Evolutionary conservation across 106 monocot genomes (phyloP), one percentile per base, ranked within the genome.

Genomic region (Dendrobium nobile): DNA sequence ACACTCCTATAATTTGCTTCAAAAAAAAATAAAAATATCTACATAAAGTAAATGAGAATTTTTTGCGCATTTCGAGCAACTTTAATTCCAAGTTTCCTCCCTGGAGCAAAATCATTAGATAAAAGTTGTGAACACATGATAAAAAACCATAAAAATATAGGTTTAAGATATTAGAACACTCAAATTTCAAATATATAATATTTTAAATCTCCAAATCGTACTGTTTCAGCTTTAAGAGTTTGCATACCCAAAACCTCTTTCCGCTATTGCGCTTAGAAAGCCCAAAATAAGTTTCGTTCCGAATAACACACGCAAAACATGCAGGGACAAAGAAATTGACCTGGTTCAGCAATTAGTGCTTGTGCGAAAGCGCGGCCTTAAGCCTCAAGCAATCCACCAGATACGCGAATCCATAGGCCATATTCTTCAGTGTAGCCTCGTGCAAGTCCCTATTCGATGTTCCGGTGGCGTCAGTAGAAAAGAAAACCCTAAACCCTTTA

Each of bases 321-420:
- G 7, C 9, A 67, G 9, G 7, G 67, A 67, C 1, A 67, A 33
- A 16, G 37, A 70, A 37, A 70, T 20, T 33, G 33, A 70, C 70
- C 70, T 70, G 41, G 42, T 20, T 74, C 74, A 44, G 74, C 7
- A n/a, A 44, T 72, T 37, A 72, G 72, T 5, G 15, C 33, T 28
- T 74, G 9, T 54, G 54, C 8, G 54, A 47, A 64, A 89, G 20
- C 16, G 78, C 87, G 22, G 61, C 75, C 74, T 82, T 54, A 51
- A 95, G 85, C 77, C 85, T 78, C 67, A 77, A 15, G 81, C 83
- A 87, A 72, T 93, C 87, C 16, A 93, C 91, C 45, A 96, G 79
- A 73, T 96, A 96, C 1, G 93, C 93, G 31, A 96, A 91, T 48
- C 93, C 95, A 78, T 91, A 93, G 7, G 91, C 92, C 91, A 96